Base-by-base conservation (phyloP, 1,284 basidiomycete species). In the Bjerkandera adusta region DNA sequence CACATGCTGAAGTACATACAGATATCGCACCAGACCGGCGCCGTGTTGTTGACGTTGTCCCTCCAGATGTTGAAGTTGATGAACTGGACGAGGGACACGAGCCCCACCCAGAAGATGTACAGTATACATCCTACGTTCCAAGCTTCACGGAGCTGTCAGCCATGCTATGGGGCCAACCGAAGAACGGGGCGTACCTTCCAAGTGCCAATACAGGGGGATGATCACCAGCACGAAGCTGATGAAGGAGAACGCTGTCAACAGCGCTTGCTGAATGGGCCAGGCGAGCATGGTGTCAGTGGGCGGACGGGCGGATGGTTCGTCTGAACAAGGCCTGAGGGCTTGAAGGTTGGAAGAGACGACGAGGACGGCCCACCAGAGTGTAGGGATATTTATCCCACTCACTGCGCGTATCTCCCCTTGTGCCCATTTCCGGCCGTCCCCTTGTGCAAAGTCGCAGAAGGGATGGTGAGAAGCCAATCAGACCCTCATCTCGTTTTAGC, bases 21-120 rank as follows among this genome's bases (percentile, higher is more conserved):
- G 26, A 51, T 48, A 27, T 92, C 89, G 57, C 89, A 91, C 81
- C 82, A 91, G 1, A 82, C 68, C 0, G 83, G 83, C 0, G 79
- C 75, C 34, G 58, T 66, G 54, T 85, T 75, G 8, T 72, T 65
- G 2, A 72, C 70, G 56, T 80, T 82, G 25, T 76, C 68, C 43
- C 70, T 69, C 88, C 88, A 92, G 12, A 88, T 59, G 26, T 85
- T 61, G 13, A 77, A 72, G 63, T 91, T 85, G 54, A 89, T 67
- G 53, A 75, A 78, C 26, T 70, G 63, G 42, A 75, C 73, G 15
- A 89, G 64, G 57, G 77, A 83, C 1, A 64, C 71, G 3, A 81
- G 36, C 2, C 73, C 71, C 2, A 74, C 67, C 85, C 84, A 89
- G 30, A 70, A 56, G 64, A 89, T 84, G 62, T 75, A 82, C 39